Conservation (phyloP, 2,329 filamentous ascomycete species). For the Fusarium sp. region DNA sequence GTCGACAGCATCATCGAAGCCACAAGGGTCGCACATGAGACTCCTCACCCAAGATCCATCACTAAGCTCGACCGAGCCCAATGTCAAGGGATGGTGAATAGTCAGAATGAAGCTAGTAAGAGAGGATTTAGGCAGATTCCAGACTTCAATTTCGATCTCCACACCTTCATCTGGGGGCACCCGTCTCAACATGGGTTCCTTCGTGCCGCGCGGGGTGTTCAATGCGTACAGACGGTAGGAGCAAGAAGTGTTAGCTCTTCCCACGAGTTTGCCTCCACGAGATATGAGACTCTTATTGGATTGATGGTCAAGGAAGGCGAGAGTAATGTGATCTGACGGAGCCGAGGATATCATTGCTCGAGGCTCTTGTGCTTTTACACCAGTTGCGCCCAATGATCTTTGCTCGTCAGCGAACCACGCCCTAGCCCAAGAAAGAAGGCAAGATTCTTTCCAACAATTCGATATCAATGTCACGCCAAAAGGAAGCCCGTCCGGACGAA, state of each 20-base stretch:
- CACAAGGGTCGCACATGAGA: constrained; percentile 55
- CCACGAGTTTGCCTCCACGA: constrained; percentile 46
- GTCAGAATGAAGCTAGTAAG: constrained; percentile 52
- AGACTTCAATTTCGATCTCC: constrained; percentile 53
- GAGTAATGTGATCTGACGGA: constrained; percentile 12
- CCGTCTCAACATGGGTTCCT: constrained; percentile 52
- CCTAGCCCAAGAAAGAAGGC: constrained; percentile 47
- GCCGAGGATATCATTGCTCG: background rate
- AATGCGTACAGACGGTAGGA: constrained; percentile 51
- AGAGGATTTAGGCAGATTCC: constrained; percentile 49
- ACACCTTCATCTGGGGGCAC: constrained; percentile 41
- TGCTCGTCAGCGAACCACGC: constrained; percentile 45
- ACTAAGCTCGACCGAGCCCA: constrained; percentile 53
- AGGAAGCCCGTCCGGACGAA: constrained; percentile 52
- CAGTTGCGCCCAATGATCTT: constrained; percentile 49
- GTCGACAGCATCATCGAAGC: constrained; percentile 49
- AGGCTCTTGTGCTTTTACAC: constrained; percentile 20
- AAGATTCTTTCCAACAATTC: constrained; percentile 52
- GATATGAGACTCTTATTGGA: constrained; percentile 52
- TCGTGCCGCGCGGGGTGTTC: constrained; percentile 26
- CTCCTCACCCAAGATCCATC: constrained; percentile 53
- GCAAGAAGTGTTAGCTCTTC: constrained; percentile 47
- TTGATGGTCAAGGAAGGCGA: constrained; percentile 54
- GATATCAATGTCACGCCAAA: constrained; percentile 56
- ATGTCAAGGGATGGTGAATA: constrained; percentile 51